Percentiles rank a stretch among this genome's conserved stretches.
Evolutionary conservation across 257 asterid genomes (phyloP).

Genomic region (Solanum commersonii): DNA sequence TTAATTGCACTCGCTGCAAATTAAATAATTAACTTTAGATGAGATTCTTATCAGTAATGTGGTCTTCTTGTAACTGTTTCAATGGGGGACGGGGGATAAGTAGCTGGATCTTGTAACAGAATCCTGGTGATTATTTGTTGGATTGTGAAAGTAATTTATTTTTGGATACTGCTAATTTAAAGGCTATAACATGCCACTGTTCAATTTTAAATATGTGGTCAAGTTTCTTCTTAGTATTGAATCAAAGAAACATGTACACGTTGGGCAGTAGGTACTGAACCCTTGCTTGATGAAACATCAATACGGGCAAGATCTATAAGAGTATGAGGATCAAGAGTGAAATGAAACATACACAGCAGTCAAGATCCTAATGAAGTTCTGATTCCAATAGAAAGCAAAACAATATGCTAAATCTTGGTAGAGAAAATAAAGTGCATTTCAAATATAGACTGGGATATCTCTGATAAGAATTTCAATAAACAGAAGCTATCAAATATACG

Average conservation of each 20-base stretch:
- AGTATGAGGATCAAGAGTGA: not conserved
- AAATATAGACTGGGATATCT: not conserved
- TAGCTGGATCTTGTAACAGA: not conserved
- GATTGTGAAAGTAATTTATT: not conserved
- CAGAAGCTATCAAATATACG: not conserved
- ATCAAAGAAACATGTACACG: not conserved
- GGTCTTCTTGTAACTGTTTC: not conserved
- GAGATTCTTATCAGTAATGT: not conserved
- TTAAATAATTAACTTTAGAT: not conserved
- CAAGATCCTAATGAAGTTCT: not conserved
- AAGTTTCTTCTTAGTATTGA: not conserved
- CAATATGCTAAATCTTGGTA: not conserved
- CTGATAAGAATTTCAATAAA: not conserved
- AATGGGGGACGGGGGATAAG: not conserved
- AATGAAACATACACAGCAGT: not conserved
- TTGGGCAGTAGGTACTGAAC: not conserved
- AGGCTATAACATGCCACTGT: not conserved
- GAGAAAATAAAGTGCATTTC: not conserved
- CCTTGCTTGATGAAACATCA: not conserved
- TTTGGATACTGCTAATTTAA: not conserved
- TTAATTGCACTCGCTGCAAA: not conserved
- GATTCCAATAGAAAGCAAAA: not conserved
- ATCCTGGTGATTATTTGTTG: not conserved
- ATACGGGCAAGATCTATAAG: not conserved
- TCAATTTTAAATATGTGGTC: not conserved